These are phyloP conservation scores for Podaxis sp. DNA, from an alignment of 768 basidiomycete genomes.

Conservation along the genomic window DNA sequence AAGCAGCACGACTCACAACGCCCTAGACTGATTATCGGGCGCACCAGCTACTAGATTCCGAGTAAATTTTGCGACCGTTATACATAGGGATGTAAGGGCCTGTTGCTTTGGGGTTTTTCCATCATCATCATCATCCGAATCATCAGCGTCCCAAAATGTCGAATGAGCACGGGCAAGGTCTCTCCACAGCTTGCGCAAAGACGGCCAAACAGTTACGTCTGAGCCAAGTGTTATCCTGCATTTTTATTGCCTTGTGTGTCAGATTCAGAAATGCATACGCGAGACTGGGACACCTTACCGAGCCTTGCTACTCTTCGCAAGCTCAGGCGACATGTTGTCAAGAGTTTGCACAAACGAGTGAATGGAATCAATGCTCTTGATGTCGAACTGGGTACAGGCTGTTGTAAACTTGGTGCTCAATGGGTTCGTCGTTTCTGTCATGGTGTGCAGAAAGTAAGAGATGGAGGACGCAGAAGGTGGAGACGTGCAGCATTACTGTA, in stretches of 20 bases:
- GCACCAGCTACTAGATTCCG: conserved; percentile 81
- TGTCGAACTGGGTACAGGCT: conserved; percentile 38
- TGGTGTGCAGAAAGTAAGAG: conserved; percentile 11
- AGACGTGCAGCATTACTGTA: background rate
- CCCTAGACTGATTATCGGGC: conserved; percentile 62
- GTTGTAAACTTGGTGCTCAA: conserved; percentile 32
- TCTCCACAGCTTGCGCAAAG: conserved; percentile 54
- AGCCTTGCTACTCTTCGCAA: conserved; percentile 40
- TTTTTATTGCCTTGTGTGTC: background rate
- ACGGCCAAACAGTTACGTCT: conserved; percentile 49
- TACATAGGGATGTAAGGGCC: conserved; percentile 35
- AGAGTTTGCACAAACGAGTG: conserved; percentile 33
- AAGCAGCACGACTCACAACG: conserved; percentile 53
- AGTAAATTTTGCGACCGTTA: conserved; percentile 69
- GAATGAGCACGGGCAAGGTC: conserved; percentile 42
- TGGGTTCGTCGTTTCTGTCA: conserved; percentile 18
- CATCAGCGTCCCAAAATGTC: conserved; percentile 48
- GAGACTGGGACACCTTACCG: conserved; percentile 25
- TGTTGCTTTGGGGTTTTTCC: conserved; percentile 25
- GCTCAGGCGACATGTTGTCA: conserved; percentile 44
- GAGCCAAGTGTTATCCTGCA: conserved; percentile 29
- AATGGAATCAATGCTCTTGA: conserved; percentile 29
- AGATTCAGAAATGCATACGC: background rate
- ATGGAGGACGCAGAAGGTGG: background rate
- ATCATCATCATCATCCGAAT: conserved; percentile 33